Evolutionary conservation across 768 basidiomycete genomes (phyloP).

Genomic region (Suillus ampliporus): DNA sequence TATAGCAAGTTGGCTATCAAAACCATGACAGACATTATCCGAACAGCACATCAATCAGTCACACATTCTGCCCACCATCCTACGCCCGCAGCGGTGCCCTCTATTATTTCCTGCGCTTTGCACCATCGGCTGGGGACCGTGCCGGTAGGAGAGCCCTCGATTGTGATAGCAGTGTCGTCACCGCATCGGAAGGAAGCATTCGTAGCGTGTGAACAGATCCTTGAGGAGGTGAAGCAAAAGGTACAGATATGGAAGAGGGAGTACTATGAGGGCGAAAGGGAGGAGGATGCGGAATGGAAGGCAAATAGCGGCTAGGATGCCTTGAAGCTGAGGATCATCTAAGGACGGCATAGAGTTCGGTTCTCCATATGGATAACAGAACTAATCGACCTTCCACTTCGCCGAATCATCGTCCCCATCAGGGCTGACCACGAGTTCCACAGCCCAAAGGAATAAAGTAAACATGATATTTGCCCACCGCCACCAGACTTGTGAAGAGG

Average conservation of each 20-base stretch:
- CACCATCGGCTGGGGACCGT: slow-evolving; percentile 82
- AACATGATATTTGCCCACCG: slow-evolving; percentile 92
- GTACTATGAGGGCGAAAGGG: slow-evolving; percentile 74
- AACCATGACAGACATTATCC: slow-evolving; percentile 69
- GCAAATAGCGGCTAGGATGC: slow-evolving; percentile 46
- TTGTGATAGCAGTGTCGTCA: slow-evolving; percentile 84
- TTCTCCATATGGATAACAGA: slow-evolving; percentile 15
- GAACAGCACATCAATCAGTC: slow-evolving; percentile 46
- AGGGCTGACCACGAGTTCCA: slow-evolving; percentile 81
- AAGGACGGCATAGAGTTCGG: slow-evolving; percentile 5
- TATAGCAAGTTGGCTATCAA: slow-evolving; percentile 83
- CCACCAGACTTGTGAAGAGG: slow-evolving; percentile 94
- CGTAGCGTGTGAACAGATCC: slow-evolving; percentile 74
- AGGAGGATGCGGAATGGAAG: slow-evolving; percentile 73
- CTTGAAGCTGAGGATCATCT: background rate
- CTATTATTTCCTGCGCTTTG: slow-evolving; percentile 64
- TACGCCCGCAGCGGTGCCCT: slow-evolving; percentile 25
- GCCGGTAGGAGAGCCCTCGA: slow-evolving; percentile 79
- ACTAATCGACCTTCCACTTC: slow-evolving; percentile 77
- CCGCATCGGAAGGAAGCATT: slow-evolving; percentile 87
- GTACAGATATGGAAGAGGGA: slow-evolving; percentile 94
- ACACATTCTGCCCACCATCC: slow-evolving; percentile 51
- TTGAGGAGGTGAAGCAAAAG: slow-evolving; percentile 85
- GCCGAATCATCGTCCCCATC: slow-evolving; percentile 71
- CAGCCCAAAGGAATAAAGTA: slow-evolving; percentile 81